Evolutionary conservation across 805 yeast genomes (phyloP), one percentile per base, ranked within the genome.

Genomic region (Cyberlindnera maritima): DNA sequence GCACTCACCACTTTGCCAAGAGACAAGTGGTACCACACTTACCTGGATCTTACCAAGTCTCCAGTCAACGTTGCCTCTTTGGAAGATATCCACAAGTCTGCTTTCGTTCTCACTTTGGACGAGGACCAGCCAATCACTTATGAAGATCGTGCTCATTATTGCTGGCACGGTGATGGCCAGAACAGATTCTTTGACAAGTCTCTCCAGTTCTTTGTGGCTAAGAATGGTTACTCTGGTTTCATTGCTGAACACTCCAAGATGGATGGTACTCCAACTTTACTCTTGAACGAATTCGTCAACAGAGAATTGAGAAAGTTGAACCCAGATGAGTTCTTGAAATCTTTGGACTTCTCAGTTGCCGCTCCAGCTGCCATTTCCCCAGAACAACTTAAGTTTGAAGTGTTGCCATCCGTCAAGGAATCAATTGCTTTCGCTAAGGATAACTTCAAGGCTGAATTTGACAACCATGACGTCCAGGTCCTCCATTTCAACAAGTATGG

Each of bases 191-290:
- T 78, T 66, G 98, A 92, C 73, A 92, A 92, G 73, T 92, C 97
- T 4, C 71, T 87, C 50, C 94, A 92, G 72, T 83, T 88, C 65
- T 77, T 90, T 57, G 81, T 92, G 45, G 72, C 86, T 49, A 83
- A 80, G 52, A 90, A 89, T 66, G 96, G 94, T 49, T 75, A 81
- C 53, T 88, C 97, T 8, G 98, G 97, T 1, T 92, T 91, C 71
- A 69, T 90, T 62, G 97, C 96, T 52, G 99, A 92, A 72, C 99
- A 92, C 72, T 89, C 97, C 19, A 86, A 81, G 73, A 92, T 92
- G 98, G 99, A 92, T 67, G 99, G 98, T 52, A 88, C 97, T 10
- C 96, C 97, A 62, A 92, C 96, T 26, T 80, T 88, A 60, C 82
- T 89, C 54, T 71, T 92, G 70, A 92, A 92, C 66, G 89, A 89